Evolutionary conservation across 108 stramenopile species (phyloP), one percentile per base, ranked within the genome.

Genomic region (Schizochytrium sp.): DNA sequence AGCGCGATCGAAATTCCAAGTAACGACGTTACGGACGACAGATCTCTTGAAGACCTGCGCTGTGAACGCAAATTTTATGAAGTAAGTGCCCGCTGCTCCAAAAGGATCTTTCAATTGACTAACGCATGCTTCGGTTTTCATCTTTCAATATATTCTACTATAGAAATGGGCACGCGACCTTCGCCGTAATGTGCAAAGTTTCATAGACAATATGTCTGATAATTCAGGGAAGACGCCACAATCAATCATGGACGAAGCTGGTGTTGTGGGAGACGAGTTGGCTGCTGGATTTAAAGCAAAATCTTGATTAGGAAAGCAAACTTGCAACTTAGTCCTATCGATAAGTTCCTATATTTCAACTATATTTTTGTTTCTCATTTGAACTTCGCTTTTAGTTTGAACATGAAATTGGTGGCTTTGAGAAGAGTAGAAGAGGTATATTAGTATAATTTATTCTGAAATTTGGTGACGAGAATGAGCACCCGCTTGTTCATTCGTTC

Each of bases 1-100:
- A n/a, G 59, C 59, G 57, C 57, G 57, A 17, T 58, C 57, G 28
- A 58, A 58, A 17, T 58, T 17, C 13, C 13, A 58, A 17, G 57
- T 44, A 44, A 38, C 64, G 64, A 69, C 28, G 28, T 28, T 28
- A 28, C 28, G 28, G 28, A 28, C 1, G 64, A 69, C 12, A 1
- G 64, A 44, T 69, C 64, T 38, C 64, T 69, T 0, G 42, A 69
- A 15, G 64, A 69, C 15, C 15, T 69, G 64, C 64, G 64, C 64
- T 7, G 5, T 8, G 64, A 69, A 38, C 64, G 64, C 64, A 69
- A 69, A 15, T 69, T 69, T 44, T 69, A 44, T 38, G 64, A 69
- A 5, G 64, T 60, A 60, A n/a, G 59, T 60, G 17, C 59, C 59
- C 17, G 28, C 28, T n/a, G 1, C 2, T 17, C 28, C 17, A 2